phyloP scores from a whole-genome alignment of 2,329 filamentous ascomycete genomes.

The Colletotrichum chlorophyti region DNA sequence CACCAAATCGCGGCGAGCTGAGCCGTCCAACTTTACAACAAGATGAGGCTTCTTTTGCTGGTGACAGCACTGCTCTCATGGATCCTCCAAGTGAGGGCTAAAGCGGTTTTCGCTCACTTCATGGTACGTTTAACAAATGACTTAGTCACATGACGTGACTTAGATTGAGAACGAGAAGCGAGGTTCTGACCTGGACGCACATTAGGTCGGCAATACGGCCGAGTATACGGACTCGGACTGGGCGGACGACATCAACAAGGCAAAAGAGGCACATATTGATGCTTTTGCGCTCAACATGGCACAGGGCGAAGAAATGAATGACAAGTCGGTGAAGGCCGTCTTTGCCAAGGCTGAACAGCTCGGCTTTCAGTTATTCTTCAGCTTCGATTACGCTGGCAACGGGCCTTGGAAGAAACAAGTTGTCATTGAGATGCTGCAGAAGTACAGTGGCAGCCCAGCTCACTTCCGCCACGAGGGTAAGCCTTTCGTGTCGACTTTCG shows the following conservation, averaged over 20 bases:
- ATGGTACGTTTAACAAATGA: background rate
- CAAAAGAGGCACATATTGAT: constrained; percentile 7
- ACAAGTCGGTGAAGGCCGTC: background rate
- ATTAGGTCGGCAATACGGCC: background rate
- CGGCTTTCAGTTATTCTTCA: constrained; percentile 46
- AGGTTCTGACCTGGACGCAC: background rate
- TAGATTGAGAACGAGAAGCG: background rate
- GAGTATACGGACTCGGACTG: background rate
- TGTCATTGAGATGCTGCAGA: constrained; percentile 30
- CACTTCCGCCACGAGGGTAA: constrained; percentile 38
- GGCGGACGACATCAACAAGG: background rate
- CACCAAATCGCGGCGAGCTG: background rate
- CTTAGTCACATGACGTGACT: background rate
- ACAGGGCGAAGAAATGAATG: background rate
- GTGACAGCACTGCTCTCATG: background rate
- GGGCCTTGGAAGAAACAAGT: constrained; percentile 35
- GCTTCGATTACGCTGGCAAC: constrained; percentile 45
- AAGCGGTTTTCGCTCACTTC: constrained; percentile 6
- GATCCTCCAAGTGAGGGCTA: background rate
- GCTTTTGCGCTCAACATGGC: constrained; percentile 7
- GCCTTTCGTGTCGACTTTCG: constrained; percentile 59
- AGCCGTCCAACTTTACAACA: background rate
- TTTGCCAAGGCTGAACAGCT: constrained; percentile 16
- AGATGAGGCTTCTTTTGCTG: background rate
- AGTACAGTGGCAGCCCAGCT: constrained; percentile 33